A percentile compares a stretch with the other conserved stretches of the same genome.
These are phyloP conservation scores for Candida golubevii DNA, from an alignment of 805 yeast genomes.

Conservation along the genomic window DNA sequence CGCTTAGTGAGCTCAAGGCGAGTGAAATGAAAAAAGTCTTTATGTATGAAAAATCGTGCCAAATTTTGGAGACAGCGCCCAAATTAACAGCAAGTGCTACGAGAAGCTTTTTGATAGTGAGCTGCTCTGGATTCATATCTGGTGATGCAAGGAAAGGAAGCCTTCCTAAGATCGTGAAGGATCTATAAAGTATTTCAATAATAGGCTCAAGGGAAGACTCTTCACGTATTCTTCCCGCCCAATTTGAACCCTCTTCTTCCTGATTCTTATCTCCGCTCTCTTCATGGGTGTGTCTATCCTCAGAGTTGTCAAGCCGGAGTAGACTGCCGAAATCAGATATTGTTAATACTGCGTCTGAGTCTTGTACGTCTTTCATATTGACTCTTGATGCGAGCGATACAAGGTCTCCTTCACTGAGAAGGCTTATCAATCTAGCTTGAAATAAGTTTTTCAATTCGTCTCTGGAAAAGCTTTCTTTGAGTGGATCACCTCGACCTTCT, in stretches of 20 bases:
- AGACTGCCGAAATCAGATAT: slow-evolving; percentile 2
- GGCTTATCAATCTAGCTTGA: slow-evolving; percentile 2
- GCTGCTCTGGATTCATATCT: slow-evolving; percentile 10
- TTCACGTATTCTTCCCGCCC: not conserved
- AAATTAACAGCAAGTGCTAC: slow-evolving; percentile 33
- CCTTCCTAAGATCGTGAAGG: slow-evolving; percentile 41
- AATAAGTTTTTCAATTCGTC: slow-evolving; percentile 2
- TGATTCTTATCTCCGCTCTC: not conserved
- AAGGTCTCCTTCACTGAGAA: slow-evolving; percentile 6
- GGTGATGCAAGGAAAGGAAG: slow-evolving; percentile 42
- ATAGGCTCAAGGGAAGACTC: not conserved
- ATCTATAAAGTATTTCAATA: slow-evolving; percentile 30
- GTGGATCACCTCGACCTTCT: not conserved
- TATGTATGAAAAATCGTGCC: slow-evolving; percentile 36
- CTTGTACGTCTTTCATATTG: not conserved
- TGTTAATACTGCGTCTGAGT: slow-evolving; percentile 2
- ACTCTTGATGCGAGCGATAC: slow-evolving; percentile 6
- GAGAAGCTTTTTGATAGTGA: slow-evolving; percentile 33
- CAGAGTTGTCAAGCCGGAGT: not conserved
- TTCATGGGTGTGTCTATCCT: not conserved
- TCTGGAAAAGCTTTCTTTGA: not conserved
- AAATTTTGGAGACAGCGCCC: slow-evolving; percentile 36
- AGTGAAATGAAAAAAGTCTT: slow-evolving; percentile 49
- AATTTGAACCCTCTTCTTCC: slow-evolving; percentile 2
- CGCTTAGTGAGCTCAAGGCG: slow-evolving; percentile 4